Base-by-base conservation (phyloP, 805 yeast genomes). In the Vanderwaltozyma tropicalis region DNA sequence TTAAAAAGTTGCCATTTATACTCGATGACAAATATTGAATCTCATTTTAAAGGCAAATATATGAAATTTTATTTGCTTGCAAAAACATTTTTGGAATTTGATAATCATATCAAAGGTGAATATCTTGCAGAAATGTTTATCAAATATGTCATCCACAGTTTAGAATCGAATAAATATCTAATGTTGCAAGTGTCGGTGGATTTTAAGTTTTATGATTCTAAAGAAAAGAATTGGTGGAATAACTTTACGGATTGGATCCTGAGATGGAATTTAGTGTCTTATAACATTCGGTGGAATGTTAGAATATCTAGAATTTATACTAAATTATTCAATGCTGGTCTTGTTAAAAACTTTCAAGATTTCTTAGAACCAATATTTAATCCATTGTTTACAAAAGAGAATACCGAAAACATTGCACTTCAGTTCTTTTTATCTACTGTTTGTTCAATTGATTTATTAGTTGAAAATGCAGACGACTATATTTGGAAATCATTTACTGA, bases 151-250 rank as follows among this genome's bases (percentile, higher is more conserved):
- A 45, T 64, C 3, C 50, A 55, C 30, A 35, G 41, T 21, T 50
- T 60, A 29, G 69, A 65, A 38, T 62, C 57, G 33, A 55, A 63
- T 17, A 65, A 65, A 41, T 65, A 65, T 41, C 66, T 64, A 38
- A 46, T 53, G 18, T 62, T 59, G 3, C 68, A 64, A 37, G 42
- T 63, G 15, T 63, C 66, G 1, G 52, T 65, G 6, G 63, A 57
- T 32, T 58, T 62, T 37, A 52, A 48, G 35, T 47, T 49, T 37
- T 39, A 45, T 34, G 36, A 40, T 4, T 27, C 41, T 8, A 35
- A 44, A 1, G 26, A 34, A 4, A 38, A 41, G 8, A 44, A 44
- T 35, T 57, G 59, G 59, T 65, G 68, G 68, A 30, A 39, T 0
- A 49, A 55, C 13, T 55, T 65, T 29, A 44, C 66, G 1, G 37